phyloP scores from a whole-genome alignment of 352 stramenopile genomes.

The Globisporangium spinosum region DNA sequence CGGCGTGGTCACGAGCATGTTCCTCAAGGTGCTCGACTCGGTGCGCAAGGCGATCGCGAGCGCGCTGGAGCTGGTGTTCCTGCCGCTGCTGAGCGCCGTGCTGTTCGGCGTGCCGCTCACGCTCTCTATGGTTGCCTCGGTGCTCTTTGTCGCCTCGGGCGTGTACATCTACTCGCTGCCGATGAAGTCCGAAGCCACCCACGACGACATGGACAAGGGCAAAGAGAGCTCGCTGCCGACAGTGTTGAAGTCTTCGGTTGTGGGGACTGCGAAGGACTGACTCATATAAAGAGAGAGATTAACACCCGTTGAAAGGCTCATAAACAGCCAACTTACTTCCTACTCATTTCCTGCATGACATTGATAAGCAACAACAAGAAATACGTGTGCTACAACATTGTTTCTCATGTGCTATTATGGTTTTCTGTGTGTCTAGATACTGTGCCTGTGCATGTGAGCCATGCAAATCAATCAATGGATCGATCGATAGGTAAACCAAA shows the following conservation, averaged over 20 bases:
- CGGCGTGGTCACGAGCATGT: conserved; percentile 77
- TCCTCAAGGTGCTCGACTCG: conserved; percentile 78
- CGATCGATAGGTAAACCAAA: background rate
- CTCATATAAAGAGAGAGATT: background rate
- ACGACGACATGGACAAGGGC: conserved; percentile 9
- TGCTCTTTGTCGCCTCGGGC: conserved; percentile 65
- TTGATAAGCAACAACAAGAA: background rate
- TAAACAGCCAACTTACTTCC: background rate
- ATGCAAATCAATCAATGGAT: background rate
- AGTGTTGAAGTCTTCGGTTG: background rate
- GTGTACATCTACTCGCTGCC: conserved; percentile 82
- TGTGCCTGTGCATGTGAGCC: background rate
- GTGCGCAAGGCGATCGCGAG: conserved; percentile 79
- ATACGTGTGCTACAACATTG: background rate
- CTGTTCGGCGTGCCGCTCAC: conserved; percentile 65
- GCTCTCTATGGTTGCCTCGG: conserved; percentile 44
- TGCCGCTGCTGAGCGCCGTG: conserved; percentile 57
- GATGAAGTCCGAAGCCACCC: conserved; percentile 23
- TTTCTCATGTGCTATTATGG: conserved; percentile 5
- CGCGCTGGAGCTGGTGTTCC: conserved; percentile 67
- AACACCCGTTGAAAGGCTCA: background rate
- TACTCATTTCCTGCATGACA: background rate
- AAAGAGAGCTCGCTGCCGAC: background rate
- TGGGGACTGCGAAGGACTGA: background rate
- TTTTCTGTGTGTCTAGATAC: background rate